Percentiles rank a stretch among this genome's conserved stretches.
phyloP scores from a whole-genome alignment of 2,329 filamentous ascomycete genomes.

The Colletotrichum spinosum region DNA sequence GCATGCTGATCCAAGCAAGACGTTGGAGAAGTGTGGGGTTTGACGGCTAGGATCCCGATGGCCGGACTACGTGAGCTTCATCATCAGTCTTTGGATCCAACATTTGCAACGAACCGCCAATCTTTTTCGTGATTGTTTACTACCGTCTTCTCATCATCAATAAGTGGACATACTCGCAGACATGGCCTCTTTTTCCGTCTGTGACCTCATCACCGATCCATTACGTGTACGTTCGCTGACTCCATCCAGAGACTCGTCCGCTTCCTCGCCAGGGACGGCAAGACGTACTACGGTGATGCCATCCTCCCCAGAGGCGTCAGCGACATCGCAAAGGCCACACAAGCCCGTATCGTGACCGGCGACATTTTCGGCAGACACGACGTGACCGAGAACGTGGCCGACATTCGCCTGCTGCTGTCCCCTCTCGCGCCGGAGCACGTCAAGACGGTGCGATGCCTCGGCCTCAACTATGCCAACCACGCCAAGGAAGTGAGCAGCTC shows the following conservation, averaged over 20 bases:
- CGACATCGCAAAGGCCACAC: constrained; percentile 70
- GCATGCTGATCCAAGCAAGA: too few relatives aligned
- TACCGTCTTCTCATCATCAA: not conserved
- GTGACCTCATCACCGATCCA: constrained; percentile 36
- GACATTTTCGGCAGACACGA: constrained; percentile 74
- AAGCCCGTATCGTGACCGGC: constrained; percentile 72
- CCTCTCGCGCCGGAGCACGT: constrained; percentile 73
- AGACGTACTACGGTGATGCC: constrained; percentile 79
- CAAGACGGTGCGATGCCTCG: constrained; percentile 75
- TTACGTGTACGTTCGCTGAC: constrained; percentile 14
- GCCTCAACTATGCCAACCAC: constrained; percentile 79
- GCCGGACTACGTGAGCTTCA: too few relatives aligned
- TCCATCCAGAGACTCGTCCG: constrained; percentile 73
- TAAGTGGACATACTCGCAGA: not conserved
- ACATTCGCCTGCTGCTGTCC: constrained; percentile 68
- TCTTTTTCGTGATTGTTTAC: too few relatives aligned
- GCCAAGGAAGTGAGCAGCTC: constrained; percentile 67
- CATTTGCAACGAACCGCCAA: too few relatives aligned
- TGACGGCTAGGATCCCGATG: too few relatives aligned
- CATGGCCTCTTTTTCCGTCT: constrained; percentile 55
- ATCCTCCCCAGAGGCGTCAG: constrained; percentile 71
- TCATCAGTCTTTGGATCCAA: too few relatives aligned
- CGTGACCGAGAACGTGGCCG: constrained; percentile 71
- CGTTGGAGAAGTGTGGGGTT: too few relatives aligned
- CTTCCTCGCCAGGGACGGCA: constrained; percentile 78